Percentiles rank a stretch among this genome's conserved stretches.
These are phyloP conservation scores for Casuarina cunninghamiana DNA, from an alignment of 306 rosid genomes.

Conservation along the genomic window DNA sequence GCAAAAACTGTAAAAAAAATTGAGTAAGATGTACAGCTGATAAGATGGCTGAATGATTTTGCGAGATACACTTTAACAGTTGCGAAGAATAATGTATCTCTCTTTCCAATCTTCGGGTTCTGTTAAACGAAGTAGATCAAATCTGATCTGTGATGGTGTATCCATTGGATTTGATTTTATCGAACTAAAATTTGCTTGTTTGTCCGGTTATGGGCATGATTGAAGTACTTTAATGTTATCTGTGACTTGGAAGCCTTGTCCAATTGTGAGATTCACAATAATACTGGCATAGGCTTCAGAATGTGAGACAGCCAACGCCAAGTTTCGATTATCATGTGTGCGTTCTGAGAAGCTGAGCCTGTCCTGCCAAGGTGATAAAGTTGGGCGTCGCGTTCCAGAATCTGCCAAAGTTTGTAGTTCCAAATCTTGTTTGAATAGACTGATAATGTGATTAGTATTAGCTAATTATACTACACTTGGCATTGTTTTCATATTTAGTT, in stretches of 20 bases:
- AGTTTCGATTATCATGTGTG: slow-evolving; percentile 39
- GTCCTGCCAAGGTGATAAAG: slow-evolving; percentile 32
- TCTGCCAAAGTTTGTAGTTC: slow-evolving; percentile 27
- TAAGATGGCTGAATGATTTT: too few species aligned
- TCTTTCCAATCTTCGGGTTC: not conserved
- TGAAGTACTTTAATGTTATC: slow-evolving; percentile 30
- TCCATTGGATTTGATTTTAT: slow-evolving; percentile 11
- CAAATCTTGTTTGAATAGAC: slow-evolving; percentile 23
- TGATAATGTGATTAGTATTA: not conserved
- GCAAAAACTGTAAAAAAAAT: too few species aligned
- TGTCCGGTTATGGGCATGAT: slow-evolving; percentile 36
- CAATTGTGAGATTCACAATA: not conserved
- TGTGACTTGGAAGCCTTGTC: not conserved
- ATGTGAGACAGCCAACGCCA: slow-evolving; percentile 44
- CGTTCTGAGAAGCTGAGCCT: not conserved
- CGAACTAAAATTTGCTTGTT: slow-evolving; percentile 9
- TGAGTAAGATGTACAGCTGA: not conserved
- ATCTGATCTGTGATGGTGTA: not conserved
- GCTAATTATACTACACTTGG: slow-evolving; percentile 7
- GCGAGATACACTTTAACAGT: not conserved
- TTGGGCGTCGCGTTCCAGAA: slow-evolving; percentile 33
- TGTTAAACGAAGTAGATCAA: slow-evolving; percentile 1
- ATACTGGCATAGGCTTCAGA: slow-evolving; percentile 15
- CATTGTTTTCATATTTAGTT: slow-evolving; percentile 14
- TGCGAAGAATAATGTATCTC: not conserved